phyloP scores from a whole-genome alignment of 257 asterid genomes.

The Lithospermum erythrorhizon region DNA sequence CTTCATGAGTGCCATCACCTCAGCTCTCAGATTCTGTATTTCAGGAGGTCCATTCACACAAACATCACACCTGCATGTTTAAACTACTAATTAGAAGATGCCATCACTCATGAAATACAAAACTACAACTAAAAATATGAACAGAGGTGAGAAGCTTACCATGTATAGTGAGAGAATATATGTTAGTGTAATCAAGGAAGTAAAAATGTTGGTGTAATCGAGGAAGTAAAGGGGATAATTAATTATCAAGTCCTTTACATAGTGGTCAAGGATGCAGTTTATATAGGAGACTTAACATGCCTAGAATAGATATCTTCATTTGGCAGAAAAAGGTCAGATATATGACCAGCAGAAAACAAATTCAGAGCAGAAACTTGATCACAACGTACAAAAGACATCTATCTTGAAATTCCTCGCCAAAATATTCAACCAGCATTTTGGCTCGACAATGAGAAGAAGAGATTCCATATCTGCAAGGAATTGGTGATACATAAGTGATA shows the following conservation, averaged over 20 bases:
- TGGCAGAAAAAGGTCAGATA: not conserved
- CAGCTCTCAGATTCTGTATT: slow-evolving; percentile 46
- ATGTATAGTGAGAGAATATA: no score
- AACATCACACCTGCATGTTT: slow-evolving; percentile 53
- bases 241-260: not conserved
- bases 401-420: slow-evolving; percentile 62
- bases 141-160: not conserved
- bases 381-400: slow-evolving; percentile 51
- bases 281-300: not conserved
- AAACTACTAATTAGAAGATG: slow-evolving; percentile 3
- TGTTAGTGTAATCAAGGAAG: not conserved
- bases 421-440: slow-evolving; percentile 64
- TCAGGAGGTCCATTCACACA: slow-evolving; percentile 61
- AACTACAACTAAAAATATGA: not conserved
- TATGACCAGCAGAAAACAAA: not conserved
- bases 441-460: slow-evolving; percentile 50
- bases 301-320: not conserved
- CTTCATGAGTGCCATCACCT: slow-evolving; percentile 44
- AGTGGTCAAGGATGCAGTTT: not conserved
- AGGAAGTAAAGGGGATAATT: not conserved
- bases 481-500: slow-evolving; percentile 8
- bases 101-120: not conserved
- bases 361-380: slow-evolving; percentile 1
- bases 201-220: not conserved
- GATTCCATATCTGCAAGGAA: slow-evolving; percentile 59